These are phyloP conservation scores for Kentomonas sorsogonicus DNA, from an alignment of 208 protist species.

Conservation along the genomic window DNA sequence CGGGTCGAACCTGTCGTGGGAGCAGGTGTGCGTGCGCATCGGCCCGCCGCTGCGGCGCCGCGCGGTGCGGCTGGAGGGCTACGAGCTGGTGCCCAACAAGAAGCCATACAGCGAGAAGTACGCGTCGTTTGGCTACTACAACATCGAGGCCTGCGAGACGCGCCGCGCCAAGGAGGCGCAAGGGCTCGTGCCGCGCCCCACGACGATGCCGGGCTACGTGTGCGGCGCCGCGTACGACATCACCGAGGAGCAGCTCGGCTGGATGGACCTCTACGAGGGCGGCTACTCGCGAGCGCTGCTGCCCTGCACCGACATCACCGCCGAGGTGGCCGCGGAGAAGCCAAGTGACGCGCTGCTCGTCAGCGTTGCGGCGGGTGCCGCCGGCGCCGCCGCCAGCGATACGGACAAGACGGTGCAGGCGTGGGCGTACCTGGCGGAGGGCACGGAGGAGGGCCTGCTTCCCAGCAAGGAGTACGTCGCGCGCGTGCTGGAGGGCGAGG, in stretches of 20 bases:
- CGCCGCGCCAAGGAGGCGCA: constrained; percentile 20
- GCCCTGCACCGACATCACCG: constrained; percentile 37
- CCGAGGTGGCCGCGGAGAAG: too few relatives aligned
- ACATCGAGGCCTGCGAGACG: constrained; percentile 28
- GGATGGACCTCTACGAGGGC: constrained; percentile 41
- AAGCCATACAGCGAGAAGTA: constrained; percentile 12
- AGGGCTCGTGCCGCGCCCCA: constrained; percentile 14
- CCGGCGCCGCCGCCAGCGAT: too few relatives aligned
- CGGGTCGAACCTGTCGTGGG: constrained; percentile 50
- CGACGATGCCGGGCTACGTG: constrained; percentile 36
- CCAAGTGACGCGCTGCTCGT: too few relatives aligned
- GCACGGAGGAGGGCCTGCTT: constrained; percentile 29
- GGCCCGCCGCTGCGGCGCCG: constrained; percentile 47
- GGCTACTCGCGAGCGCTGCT: constrained; percentile 32
- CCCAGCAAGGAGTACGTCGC: constrained; percentile 41
- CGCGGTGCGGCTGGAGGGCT: constrained; percentile 25
- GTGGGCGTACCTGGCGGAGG: constrained; percentile 41
- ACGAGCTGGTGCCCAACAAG: constrained; percentile 40
- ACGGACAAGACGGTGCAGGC: constrained; percentile 15
- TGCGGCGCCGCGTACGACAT: constrained; percentile 51
- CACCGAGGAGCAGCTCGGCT: constrained; percentile 25
- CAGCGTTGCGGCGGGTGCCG: too few relatives aligned
- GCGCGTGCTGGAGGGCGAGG: constrained; percentile 35
- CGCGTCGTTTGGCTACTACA: constrained; percentile 42
- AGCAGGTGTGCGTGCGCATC: constrained; percentile 52